Evolutionary conservation across 2,329 filamentous ascomycete genomes (phyloP), one percentile per base, ranked within the genome.

Genomic region (Clonostachys solani): DNA sequence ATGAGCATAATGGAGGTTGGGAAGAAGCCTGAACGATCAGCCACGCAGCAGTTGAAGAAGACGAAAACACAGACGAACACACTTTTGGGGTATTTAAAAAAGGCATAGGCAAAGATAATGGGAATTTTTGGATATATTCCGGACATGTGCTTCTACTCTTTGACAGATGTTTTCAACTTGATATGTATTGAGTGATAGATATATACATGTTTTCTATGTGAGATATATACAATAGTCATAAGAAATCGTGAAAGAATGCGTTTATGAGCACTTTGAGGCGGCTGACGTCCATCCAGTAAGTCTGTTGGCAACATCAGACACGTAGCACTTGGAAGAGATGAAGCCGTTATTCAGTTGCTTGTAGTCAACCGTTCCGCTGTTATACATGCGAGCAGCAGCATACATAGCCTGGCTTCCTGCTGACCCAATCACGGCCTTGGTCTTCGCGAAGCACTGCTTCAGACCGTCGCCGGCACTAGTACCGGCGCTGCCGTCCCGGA

Each of bases 1-100:
- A 79, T 84, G 69, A 63, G 63, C 5, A 57, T 81, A 13, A 70
- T 87, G 64, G 74, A 77, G 45, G 64, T 86, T 38, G 80, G 81
- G 1, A 77, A 76, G 44, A 83, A 78, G 57, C 56, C 63, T 29
- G 23, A 29, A 29, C 23, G 23, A 29, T 29, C 23, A 29, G 23
- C 23, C 9, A 29, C 2, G 23, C 23, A 29, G 6, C 23, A 29
- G 23, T 29, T 4, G 3, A 29, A 29, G 23, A 29, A 29, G 8
- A 29, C 23, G 23, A 29, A 29, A 29, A 29, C 23, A 29, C 23
- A 29, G 23, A 10, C 8, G 10, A 29, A 29, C 23, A 29, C 23
- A 3, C 23, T 29, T 10, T 29, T 29, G 23, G 23, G 23, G 23
- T 29, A 29, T 29, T 10, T 29, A 4, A 29, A 29, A 29, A 29